Evolutionary conservation across 2,329 filamentous ascomycete genomes (phyloP).

Genomic region (Pseudogymnoascus verrucosus): DNA sequence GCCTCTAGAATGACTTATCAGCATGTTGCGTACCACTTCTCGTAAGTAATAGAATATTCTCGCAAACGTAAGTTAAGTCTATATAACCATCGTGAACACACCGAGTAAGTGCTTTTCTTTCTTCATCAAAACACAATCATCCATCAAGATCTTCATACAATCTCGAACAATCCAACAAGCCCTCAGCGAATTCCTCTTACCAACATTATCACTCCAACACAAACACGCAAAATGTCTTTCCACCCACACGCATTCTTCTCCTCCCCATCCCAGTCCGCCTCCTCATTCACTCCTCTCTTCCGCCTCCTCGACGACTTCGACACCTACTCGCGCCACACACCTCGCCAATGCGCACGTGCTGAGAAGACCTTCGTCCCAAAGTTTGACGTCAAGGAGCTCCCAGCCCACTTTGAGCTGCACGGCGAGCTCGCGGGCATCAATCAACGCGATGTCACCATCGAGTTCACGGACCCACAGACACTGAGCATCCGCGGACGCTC

Average conservation of each 20-base stretch:
- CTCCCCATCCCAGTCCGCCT: background rate
- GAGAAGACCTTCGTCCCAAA: conserved; percentile 56
- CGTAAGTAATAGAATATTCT: background rate
- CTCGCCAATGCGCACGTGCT: conserved; percentile 13
- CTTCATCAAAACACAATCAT: conserved; percentile 6
- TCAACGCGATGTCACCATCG: conserved; percentile 64
- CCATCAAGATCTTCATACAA: conserved; percentile 3
- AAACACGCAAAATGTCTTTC: conserved; percentile 34
- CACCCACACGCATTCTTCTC: background rate
- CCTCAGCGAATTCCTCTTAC: background rate
- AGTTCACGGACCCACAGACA: conserved; percentile 70
- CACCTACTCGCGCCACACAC: conserved; percentile 36
- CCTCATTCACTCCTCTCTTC: conserved; percentile 47
- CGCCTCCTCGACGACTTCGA: conserved; percentile 56
- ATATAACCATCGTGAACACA: conserved; percentile 2
- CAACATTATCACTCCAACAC: background rate
- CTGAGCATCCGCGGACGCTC: conserved; percentile 60
- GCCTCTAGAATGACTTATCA: background rate
- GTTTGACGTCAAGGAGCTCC: conserved; percentile 68
- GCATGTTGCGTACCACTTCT: background rate
- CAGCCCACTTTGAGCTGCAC: conserved; percentile 63
- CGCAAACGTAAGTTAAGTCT: background rate
- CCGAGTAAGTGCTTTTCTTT: conserved; percentile 5
- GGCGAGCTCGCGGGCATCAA: conserved; percentile 69
- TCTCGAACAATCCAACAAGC: background rate